A percentile compares a stretch with the other conserved stretches of the same genome.
Conservation (phyloP, 2,329 filamentous ascomycete genomes). For the Penicillium olsonii region DNA sequence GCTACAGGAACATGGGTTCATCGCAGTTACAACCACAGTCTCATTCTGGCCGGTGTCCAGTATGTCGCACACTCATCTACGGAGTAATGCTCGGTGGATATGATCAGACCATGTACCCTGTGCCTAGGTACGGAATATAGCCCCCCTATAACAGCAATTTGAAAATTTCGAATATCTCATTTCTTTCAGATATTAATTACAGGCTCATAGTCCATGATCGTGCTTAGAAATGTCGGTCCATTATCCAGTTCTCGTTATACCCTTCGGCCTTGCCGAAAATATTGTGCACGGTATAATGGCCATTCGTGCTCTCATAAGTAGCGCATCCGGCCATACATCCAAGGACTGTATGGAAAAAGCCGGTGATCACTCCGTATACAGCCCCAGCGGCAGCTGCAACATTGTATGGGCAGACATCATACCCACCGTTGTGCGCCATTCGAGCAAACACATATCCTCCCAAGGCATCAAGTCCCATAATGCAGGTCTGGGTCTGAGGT, state of each 20-base stretch:
- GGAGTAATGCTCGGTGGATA: no score
- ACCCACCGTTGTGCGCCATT: conserved; percentile 20
- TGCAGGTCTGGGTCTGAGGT: conserved; percentile 3
- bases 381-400: conserved; percentile 19
- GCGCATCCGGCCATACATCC: conserved; percentile 12
- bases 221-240: background rate
- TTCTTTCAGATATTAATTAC: background rate
- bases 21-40: background rate
- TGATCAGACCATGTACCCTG: no score
- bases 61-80: no score
- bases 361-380: conserved; percentile 17
- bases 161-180: background rate
- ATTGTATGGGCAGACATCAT: conserved; percentile 17
- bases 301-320: conserved; percentile 4
- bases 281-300: conserved; percentile 7
- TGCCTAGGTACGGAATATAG: no score
- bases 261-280: background rate
- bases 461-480: conserved; percentile 17
- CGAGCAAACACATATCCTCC: conserved; percentile 21
- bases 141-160: background rate
- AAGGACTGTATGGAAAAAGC: conserved; percentile 15
- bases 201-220: background rate
- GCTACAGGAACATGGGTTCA: background rate
- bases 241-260: background rate
- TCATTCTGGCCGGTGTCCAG: background rate